These are phyloP conservation scores for Hypoxylon rubiginosum DNA, from an alignment of 2,329 filamentous ascomycete genomes.

Conservation along the genomic window DNA sequence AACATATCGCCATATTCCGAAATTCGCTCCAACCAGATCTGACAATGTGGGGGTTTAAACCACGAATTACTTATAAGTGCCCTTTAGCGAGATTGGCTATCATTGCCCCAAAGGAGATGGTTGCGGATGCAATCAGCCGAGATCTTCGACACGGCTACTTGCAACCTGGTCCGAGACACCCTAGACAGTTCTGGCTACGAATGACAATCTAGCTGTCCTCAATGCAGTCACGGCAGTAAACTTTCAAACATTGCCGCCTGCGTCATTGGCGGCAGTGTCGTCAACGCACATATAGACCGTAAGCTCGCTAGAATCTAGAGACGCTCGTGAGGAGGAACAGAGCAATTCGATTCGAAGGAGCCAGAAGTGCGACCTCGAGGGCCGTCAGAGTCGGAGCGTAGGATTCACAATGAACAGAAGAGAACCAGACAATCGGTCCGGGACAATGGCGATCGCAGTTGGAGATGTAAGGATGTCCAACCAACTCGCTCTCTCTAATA, in stretches of 20 bases:
- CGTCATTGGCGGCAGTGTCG: neutral
- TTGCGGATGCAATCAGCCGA: neutral
- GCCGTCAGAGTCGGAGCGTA: no score
- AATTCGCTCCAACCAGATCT: neutral
- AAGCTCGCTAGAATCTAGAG: neutral
- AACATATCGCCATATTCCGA: neutral
- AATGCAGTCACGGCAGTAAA: neutral
- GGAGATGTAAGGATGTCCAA: neutral
- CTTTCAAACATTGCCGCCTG: neutral
- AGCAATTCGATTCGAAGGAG: no score
- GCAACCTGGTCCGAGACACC: neutral
- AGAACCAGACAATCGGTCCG: neutral
- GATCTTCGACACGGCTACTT: constrained; percentile 1
- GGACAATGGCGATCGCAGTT: neutral
- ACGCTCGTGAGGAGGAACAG: no score
- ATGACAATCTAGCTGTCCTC: neutral
- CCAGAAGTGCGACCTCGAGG: no score
- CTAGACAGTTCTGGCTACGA: neutral
- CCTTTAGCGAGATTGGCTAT: neutral
- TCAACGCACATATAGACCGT: neutral
- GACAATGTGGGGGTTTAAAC: no score
- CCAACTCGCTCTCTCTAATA: neutral
- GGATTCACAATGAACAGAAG: neutral
- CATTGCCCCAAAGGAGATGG: neutral
- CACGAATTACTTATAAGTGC: no score